phyloP scores from a whole-genome alignment of 2,329 filamentous ascomycete species.

The Claviceps sorghi region DNA sequence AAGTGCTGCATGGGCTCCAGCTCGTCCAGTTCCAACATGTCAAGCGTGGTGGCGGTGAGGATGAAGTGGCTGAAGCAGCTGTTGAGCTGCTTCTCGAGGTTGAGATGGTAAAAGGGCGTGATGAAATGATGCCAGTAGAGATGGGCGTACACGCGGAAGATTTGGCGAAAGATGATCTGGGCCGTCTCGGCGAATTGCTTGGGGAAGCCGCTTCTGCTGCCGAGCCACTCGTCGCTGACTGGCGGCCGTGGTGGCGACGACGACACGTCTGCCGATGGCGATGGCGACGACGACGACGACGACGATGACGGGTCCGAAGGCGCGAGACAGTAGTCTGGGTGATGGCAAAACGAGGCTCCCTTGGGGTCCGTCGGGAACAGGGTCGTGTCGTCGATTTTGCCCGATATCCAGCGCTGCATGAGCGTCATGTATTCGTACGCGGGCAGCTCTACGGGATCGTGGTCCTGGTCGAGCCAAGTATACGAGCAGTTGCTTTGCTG shows the following conservation, averaged over 20 bases:
- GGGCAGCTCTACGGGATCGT: constrained; percentile 72
- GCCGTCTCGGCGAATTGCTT: constrained; percentile 71
- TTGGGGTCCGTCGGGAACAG: constrained; percentile 75
- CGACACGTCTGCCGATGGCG: constrained; percentile 18
- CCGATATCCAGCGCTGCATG: constrained; percentile 86
- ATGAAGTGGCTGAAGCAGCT: constrained; percentile 73
- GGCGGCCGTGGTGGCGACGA: constrained; percentile 31
- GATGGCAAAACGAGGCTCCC: constrained; percentile 44
- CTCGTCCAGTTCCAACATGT: constrained; percentile 68
- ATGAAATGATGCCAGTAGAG: constrained; percentile 88
- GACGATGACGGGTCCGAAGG: not conserved
- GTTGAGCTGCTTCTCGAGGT: constrained; percentile 60
- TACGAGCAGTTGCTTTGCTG: constrained; percentile 66
- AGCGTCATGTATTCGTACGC: constrained; percentile 82
- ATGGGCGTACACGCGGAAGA: constrained; percentile 92
- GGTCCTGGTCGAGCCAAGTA: constrained; percentile 67
- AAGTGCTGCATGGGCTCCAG: constrained; percentile 84
- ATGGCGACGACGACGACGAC: not conserved
- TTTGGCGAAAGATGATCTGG: constrained; percentile 82
- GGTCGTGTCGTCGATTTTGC: constrained; percentile 71
- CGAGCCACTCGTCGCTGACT: constrained; percentile 56
- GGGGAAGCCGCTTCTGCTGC: constrained; percentile 77
- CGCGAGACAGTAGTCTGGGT: constrained; percentile 31
- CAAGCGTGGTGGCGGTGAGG: constrained; percentile 58
- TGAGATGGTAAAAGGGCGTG: constrained; percentile 65